A percentile compares a stretch with the other conserved stretches of the same genome.
These are phyloP conservation scores for Syzygium aromaticum DNA, from an alignment of 345 rosid genomes.

Conservation along the genomic window DNA sequence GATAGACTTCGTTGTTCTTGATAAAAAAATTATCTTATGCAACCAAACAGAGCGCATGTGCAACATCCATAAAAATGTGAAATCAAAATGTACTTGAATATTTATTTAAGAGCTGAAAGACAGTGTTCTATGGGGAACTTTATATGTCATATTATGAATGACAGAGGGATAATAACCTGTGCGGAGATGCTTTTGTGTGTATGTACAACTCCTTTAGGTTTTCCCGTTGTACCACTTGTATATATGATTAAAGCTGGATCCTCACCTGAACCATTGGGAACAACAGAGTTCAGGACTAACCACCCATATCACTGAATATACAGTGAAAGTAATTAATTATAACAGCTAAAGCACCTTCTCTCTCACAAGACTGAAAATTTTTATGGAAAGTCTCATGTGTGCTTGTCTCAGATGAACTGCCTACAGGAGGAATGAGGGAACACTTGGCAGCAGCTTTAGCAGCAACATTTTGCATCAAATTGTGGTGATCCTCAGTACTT, in stretches of 20 bases:
- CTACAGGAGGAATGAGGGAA: slow-evolving; percentile 59
- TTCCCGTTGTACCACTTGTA: slow-evolving; percentile 98
- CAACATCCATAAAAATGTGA: neutral
- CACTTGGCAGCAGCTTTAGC: slow-evolving; percentile 52
- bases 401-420: slow-evolving; percentile 26
- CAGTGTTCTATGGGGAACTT: neutral
- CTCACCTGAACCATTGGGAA: slow-evolving; percentile 34
- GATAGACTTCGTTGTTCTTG: neutral
- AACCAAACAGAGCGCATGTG: neutral
- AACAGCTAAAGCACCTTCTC: slow-evolving; percentile 6
- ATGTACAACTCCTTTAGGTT: slow-evolving; percentile 98
- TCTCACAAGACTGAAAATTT: slow-evolving; percentile 14
- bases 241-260: slow-evolving; percentile 85
- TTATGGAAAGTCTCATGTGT: slow-evolving; percentile 25
- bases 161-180: slow-evolving; percentile 38
- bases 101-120: neutral
- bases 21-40: neutral
- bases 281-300: neutral
- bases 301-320: neutral
- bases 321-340: neutral
- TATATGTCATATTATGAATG: neutral
- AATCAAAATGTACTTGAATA: neutral
- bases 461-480: slow-evolving; percentile 63
- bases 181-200: slow-evolving; percentile 78
- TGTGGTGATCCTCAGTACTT: slow-evolving; percentile 67